Evolutionary conservation across 2,329 filamentous ascomycete genomes (phyloP), one percentile per base, ranked within the genome.

Genomic region (Fusarium subglutinans): DNA sequence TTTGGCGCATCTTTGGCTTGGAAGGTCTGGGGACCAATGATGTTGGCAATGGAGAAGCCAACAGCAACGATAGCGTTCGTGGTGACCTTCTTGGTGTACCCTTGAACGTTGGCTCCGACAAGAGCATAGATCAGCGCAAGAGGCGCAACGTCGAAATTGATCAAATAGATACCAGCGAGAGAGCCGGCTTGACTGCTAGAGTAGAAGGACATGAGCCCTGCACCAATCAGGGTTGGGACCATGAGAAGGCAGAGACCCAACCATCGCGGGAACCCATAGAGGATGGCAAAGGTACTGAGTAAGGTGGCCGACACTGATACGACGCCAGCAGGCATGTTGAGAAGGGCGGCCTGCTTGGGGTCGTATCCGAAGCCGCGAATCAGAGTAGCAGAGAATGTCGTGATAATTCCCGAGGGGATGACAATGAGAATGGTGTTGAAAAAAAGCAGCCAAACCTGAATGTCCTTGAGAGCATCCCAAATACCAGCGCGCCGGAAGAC

Each of bases 151-250:
- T 66, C 64, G 1, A 66, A 66, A 7, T 66, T 66, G 26, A 66
- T 66, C 24, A 66, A n/a, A 15, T 66, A 66, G 4, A 66, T 66
- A 1, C 64, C 64, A 0, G 38, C 64, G 1, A 66, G 50, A 0
- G 64, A 66, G 1, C 61, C 62, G 8, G 61, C 61, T 38, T 66
- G 64, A 2, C 64, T 66, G 20, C n/a, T 8, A 0, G 64, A 66
- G 50, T 66, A 66, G 26, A 66, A 66, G 3, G 64, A 66, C 64
- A 66, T 66, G 2, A 66, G 62, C 0, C 64, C 64, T 2, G 61
- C 64, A 0, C 64, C 64, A 2, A 66, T 44, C 1, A 66, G 35
- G 5, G 63, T 66, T 33, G 63, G 63, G 6, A 66, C 38, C 64
- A 66, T 58, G 11, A 66, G 64, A 5, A 66, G 64, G n/a, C 61